Base-by-base conservation (phyloP, 768 basidiomycete species). In the Artomyces pyxidatus region DNA sequence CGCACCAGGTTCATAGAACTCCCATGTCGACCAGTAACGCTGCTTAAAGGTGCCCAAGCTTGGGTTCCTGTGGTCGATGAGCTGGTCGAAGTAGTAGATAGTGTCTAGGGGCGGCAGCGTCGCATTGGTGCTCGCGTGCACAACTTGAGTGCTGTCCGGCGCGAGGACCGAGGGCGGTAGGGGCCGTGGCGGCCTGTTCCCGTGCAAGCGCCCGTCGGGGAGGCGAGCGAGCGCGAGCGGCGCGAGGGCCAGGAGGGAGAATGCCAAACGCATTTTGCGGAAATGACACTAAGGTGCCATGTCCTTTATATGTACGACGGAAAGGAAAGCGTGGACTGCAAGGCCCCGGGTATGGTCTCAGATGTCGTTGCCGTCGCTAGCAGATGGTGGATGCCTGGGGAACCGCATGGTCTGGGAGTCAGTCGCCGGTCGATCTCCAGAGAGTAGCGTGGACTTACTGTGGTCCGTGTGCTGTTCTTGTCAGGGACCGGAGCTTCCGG, bases 11-110 rank as follows among this genome's bases (percentile, higher is more conserved):
- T 81, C 68, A 54, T 86, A 86, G 56, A 71, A 83, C 61, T 86
- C 80, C 63, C 71, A 83, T 26, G 78, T 77, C 50, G 77, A 71
- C 83, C 83, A 87, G 63, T 74, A 87, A 29, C 85, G 75, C 64
- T 87, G 85, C 60, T 78, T 70, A 65, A 88, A 88, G n/a, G 83
- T 87, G 17, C 85, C 85, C 19, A 76, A 65, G 23, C 70, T 66
- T n/a, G 81, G 77, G 52, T 77, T 64, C 29, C 61, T 71, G 59
- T 77, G 77, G 57, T 78, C 75, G 51, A 83, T 65, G 41, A 71
- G 59, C 53, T 72, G 70, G 56, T 83, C 74, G 58, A 85, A 85
- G 51, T 60, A 63, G 61, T 78, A 85, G 6, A 70, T 62, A 22
- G 60, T 62, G 56, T 59, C 60, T 50, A 63, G 59, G 37, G 68